Base-by-base conservation (phyloP, 1,139 yeast genomes). In the Diutina catenulata region DNA sequence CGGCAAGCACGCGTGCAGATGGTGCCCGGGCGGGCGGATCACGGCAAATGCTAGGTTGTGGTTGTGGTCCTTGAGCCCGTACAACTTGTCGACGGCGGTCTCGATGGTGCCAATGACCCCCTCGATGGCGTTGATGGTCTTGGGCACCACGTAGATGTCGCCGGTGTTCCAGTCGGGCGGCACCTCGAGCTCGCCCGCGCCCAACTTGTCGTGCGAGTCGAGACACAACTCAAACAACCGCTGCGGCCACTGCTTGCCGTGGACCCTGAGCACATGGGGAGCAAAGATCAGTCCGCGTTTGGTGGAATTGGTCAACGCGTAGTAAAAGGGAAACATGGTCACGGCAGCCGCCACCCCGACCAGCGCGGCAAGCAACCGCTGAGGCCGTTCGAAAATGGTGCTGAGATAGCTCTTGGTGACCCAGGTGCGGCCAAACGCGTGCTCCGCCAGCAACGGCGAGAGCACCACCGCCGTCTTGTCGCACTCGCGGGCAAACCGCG, bases 11-110 rank as follows among this genome's bases (percentile, higher is more conserved):
- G 87, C 81, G 49, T 82, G 94, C n/a, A 87, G 80, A 53, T 84
- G 95, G 52, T 84, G 95, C 1, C 95, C 95, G 0, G 94, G 94
- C 2, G 94, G 94, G 40, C 94, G 64, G 36, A 83, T 71, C 3
- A 77, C 74, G 0, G 79, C 78, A 57, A 82, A 82, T 2, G 80
- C 80, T 41, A 80, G 64, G 45, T 67, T 70, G 43, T 74, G 72
- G 29, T 61, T 60, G 6, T 55, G 53, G 14, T 42, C 45, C 3
- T 39, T 41, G 9, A 45, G 45, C 23, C 43, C 46, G 27, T 50
- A 51, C 76, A 58, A 2, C 66, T 60, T 36, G 51, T 84, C 94
- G 1, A 83, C 65, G 2, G 83, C 88, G 0, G 73, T 65, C 54
- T 84, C 94, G 8, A 83, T 63, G 0, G 94, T 80, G 0, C 93